Evolutionary conservation across 1,139 yeast genomes (phyloP).

Genomic region (Sugiyamaella sp.): DNA sequence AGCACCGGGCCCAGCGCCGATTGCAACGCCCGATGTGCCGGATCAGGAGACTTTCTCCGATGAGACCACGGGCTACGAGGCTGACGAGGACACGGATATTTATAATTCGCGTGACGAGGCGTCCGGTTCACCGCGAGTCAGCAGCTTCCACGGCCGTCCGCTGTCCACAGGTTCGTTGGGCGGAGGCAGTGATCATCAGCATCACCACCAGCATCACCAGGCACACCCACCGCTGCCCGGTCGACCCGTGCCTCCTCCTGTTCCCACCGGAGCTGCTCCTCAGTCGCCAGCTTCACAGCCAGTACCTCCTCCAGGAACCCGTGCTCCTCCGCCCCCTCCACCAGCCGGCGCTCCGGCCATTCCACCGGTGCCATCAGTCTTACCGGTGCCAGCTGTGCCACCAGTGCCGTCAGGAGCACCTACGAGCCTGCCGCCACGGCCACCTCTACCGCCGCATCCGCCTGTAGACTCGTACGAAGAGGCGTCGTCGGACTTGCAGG

Average conservation of each 20-base stretch:
- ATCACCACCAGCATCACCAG: conserved; percentile 18
- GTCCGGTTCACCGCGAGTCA: conserved; percentile 27
- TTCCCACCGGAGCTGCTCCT: conserved; percentile 33
- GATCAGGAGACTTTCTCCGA: conserved; percentile 28
- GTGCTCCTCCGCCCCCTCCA: conserved; percentile 31
- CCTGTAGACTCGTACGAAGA: conserved; percentile 11
- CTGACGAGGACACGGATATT: conserved; percentile 52
- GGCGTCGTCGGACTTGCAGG: conserved; percentile 16
- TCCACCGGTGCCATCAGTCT: no score
- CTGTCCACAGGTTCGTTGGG: conserved; percentile 3
- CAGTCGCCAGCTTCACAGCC: conserved; percentile 20
- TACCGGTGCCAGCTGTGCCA: conserved; percentile 32
- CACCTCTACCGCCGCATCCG: conserved; percentile 26
- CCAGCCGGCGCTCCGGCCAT: conserved; percentile 23
- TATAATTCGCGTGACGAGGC: conserved; percentile 27
- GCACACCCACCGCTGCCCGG: conserved; percentile 33
- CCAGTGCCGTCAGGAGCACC: conserved; percentile 31
- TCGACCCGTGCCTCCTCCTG: conserved; percentile 33
- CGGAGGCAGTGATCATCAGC: neutral
- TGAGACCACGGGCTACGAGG: conserved; percentile 54
- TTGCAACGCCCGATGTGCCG: conserved; percentile 18
- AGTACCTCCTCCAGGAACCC: conserved; percentile 26
- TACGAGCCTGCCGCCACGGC: conserved; percentile 26
- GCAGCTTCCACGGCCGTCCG: conserved; percentile 8
- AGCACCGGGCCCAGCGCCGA: conserved; percentile 16